A percentile compares a stretch with the other conserved stretches of the same genome.
Conservation (phyloP, 768 basidiomycete genomes). For the Antrodiella citrinella region DNA sequence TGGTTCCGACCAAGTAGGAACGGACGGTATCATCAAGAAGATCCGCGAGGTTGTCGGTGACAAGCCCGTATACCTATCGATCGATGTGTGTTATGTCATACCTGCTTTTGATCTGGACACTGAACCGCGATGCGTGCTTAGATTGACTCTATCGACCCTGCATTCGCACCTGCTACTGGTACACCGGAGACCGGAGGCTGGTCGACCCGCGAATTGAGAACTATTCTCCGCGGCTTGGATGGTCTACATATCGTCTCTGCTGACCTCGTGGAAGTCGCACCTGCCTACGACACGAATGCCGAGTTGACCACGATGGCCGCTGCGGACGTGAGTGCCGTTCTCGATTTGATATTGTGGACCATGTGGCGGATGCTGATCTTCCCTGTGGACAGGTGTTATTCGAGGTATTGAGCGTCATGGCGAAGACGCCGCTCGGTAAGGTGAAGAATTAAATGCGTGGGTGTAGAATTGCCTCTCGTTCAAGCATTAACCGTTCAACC, state of each 20-base stretch:
- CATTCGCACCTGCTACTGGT: conserved; percentile 77
- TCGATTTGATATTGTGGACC: conserved; percentile 27
- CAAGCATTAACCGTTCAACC: neutral
- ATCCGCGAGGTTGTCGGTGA: conserved; percentile 74
- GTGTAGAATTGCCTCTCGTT: neutral
- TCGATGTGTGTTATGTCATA: conserved; percentile 44
- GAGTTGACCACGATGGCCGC: conserved; percentile 59
- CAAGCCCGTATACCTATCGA: conserved; percentile 70
- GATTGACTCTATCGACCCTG: conserved; percentile 78
- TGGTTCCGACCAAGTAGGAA: conserved; percentile 32
- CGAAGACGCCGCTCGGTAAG: conserved; percentile 70
- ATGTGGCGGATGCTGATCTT: conserved; percentile 16
- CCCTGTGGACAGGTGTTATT: conserved; percentile 47
- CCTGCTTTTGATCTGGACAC: neutral
- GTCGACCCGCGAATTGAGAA: conserved; percentile 76
- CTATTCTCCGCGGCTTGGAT: conserved; percentile 67
- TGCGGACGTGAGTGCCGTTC: conserved; percentile 41
- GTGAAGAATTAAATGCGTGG: conserved; percentile 4
- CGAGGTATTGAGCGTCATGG: conserved; percentile 74
- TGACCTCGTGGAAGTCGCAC: conserved; percentile 81
- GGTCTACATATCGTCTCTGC: conserved; percentile 73
- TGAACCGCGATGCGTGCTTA: conserved; percentile 17
- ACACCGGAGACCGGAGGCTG: conserved; percentile 82
- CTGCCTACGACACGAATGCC: conserved; percentile 67
- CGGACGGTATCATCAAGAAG: conserved; percentile 69